Evolutionary conservation across 768 basidiomycete genomes (phyloP).

Genomic region (Leccinum disarticulatum): DNA sequence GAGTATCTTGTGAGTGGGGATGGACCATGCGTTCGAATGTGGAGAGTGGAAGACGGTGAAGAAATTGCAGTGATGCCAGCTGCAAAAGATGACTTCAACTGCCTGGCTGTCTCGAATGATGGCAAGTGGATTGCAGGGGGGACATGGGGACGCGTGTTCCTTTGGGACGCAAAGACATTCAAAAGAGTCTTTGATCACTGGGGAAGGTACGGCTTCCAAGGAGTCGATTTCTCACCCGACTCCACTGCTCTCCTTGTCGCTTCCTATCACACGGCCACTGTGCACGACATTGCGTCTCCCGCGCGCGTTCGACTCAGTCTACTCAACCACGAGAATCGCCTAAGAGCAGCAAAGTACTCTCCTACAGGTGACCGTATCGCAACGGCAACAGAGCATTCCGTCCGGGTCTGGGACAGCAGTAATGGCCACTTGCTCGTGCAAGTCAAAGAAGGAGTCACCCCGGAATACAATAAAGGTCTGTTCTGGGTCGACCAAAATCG

Average conservation of each 20-base stretch:
- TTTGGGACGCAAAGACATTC: background rate
- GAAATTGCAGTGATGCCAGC: too few relatives aligned
- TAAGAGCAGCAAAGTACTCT: background rate
- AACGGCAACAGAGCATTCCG: background rate
- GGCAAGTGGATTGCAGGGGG: too few relatives aligned
- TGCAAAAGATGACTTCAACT: too few relatives aligned
- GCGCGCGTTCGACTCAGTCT: background rate
- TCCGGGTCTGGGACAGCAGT: background rate
- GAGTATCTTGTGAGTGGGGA: too few relatives aligned
- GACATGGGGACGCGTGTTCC: too few relatives aligned
- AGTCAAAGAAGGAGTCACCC: background rate
- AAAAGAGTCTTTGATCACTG: background rate
- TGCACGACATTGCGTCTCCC: background rate
- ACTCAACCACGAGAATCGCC: background rate
- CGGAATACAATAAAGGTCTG: slow-evolving; percentile 40
- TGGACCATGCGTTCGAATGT: too few relatives aligned
- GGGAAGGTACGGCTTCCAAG: background rate
- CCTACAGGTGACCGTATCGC: background rate
- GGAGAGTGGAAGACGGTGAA: too few relatives aligned
- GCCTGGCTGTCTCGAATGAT: too few relatives aligned
- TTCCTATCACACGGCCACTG: background rate
- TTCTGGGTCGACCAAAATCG: background rate
- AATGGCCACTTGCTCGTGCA: background rate
- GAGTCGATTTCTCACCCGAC: background rate
- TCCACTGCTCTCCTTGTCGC: background rate